Conservation (phyloP, 192 early-diverging fungal genomes). For the Gaertneriomyces semiglobifer region DNA sequence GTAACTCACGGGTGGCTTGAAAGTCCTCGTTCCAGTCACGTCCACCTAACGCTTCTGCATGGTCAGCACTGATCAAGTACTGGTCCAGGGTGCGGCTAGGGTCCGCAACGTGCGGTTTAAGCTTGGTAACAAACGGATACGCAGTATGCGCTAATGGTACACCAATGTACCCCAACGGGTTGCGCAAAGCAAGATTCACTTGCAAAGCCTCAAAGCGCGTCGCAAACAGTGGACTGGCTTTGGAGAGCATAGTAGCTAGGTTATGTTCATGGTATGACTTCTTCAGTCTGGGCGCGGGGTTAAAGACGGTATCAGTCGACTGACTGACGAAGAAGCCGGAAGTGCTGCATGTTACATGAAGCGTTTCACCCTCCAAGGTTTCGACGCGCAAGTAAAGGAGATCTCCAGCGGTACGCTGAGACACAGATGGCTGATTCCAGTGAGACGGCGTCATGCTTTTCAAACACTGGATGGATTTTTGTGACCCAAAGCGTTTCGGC, state of each 20-base stretch:
- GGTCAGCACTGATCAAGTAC: constrained; percentile 55
- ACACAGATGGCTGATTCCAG: constrained; percentile 89
- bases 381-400: constrained; percentile 83
- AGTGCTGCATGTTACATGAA: constrained; percentile 82
- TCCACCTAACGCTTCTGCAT: constrained; percentile 49
- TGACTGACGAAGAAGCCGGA: constrained; percentile 86
- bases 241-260: constrained; percentile 31
- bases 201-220: constrained; percentile 66
- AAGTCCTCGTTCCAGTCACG: constrained; percentile 99
- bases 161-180: constrained; percentile 77
- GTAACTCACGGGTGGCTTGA: constrained; percentile 83
- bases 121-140: constrained; percentile 79
- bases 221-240: constrained; percentile 60
- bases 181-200: constrained; percentile 57
- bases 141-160: constrained; percentile 55
- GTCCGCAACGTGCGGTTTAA: constrained; percentile 54
- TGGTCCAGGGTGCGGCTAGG: constrained; percentile 62
- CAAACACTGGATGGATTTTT: constrained; percentile 23
- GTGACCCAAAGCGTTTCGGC: constrained; percentile 44
- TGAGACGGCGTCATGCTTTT: constrained; percentile 75
- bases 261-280: constrained; percentile 35
- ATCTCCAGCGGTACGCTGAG: constrained; percentile 73
- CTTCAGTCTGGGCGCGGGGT: constrained; percentile 25
- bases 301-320: constrained; percentile 57
- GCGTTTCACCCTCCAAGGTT: constrained; percentile 78